Base-by-base conservation (phyloP, 2,329 filamentous ascomycete species). In the Didymella arachidicola region DNA sequence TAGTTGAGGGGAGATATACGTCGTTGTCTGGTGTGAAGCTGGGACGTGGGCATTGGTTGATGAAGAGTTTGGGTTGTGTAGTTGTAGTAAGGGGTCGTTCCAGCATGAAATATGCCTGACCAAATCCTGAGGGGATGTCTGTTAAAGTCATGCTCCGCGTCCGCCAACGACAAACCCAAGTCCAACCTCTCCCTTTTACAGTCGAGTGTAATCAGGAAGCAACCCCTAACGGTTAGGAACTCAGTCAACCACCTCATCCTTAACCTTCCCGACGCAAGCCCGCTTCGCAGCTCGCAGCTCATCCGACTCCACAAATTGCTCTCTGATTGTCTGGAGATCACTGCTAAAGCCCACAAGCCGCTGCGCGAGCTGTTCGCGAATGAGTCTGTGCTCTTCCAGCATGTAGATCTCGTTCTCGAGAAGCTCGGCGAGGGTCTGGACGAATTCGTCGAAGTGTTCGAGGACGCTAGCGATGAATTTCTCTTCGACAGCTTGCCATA, bases 401-500 rank as follows among this genome's bases (percentile, higher is more conserved):
- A 47, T 53, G 44, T 63, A 55, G 2, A n/a, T 19, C 18, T 41
- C 46, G 11, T 57, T 46, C 45, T 45, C 42, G 6, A 39, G 54
- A 11, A 66, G 43, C 18, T 57, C 47, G 1, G 39, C 29, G 18
- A 54, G 7, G 11, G 34, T 41, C 0, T 18, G 25, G 3, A 45
- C 51, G 22, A 64, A 64, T 2, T 34, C 55, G 4, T 47, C 8
- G 2, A 64, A 26, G 2, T 22, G 27, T 0, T n/a, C 34, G 1
- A 60, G 22, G 0, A 39, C 38, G 1, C 27, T n/a, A 8, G 27
- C 14, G 34, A 54, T 56, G 38, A 56, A 64, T 0, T 27, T 16
- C 0, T 59, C 39, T 14, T 45, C 43, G 11, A 48, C 10, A 2
- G 16, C 22, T 18, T 51, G 25, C 59, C 61, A 65, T 1, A 5